Conservation (phyloP, 2,329 filamentous ascomycete species). For the Aspergillus japonicus region DNA sequence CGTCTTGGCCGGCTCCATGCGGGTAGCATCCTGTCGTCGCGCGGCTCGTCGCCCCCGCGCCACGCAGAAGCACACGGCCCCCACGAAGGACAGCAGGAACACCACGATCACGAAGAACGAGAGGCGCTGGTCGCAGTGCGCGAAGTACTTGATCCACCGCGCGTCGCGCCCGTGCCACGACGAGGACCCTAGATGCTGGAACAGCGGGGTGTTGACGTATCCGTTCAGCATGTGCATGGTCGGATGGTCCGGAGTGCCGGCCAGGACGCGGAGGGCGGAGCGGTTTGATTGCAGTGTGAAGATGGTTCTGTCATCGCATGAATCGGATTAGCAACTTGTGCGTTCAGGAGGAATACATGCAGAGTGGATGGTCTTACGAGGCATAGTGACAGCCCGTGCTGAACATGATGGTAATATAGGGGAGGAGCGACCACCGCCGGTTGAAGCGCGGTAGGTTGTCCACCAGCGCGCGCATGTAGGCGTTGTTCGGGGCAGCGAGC, state of each 20-base stretch:
- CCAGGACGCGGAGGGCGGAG: constrained; percentile 37
- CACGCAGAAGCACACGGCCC: neutral
- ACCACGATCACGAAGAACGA: constrained; percentile 8
- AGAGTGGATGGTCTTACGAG: constrained; percentile 28
- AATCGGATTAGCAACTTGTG: neutral
- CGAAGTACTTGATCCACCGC: constrained; percentile 25
- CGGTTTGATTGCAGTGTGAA: constrained; percentile 38
- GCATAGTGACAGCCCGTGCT: constrained; percentile 47
- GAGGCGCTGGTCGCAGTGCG: constrained; percentile 4
- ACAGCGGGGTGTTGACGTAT: constrained; percentile 41
- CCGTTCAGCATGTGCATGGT: constrained; percentile 43
- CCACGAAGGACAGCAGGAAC: neutral
- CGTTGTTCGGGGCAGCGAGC: constrained; percentile 38
- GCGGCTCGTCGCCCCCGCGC: neutral
- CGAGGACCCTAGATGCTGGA: constrained; percentile 44
- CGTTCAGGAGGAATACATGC: too few relatives aligned
- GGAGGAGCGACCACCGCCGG: constrained; percentile 40
- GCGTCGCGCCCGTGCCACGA: constrained; percentile 46
- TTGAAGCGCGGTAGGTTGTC: constrained; percentile 37
- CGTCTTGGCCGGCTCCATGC: neutral
- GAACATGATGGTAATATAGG: constrained; percentile 47
- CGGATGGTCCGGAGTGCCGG: constrained; percentile 28
- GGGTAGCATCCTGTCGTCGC: neutral
- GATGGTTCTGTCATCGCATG: constrained; percentile 29
- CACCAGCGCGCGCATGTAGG: constrained; percentile 37